Conservation (phyloP, 371 early-diverging fungal species). For the Apophysomyces elegans region DNA sequence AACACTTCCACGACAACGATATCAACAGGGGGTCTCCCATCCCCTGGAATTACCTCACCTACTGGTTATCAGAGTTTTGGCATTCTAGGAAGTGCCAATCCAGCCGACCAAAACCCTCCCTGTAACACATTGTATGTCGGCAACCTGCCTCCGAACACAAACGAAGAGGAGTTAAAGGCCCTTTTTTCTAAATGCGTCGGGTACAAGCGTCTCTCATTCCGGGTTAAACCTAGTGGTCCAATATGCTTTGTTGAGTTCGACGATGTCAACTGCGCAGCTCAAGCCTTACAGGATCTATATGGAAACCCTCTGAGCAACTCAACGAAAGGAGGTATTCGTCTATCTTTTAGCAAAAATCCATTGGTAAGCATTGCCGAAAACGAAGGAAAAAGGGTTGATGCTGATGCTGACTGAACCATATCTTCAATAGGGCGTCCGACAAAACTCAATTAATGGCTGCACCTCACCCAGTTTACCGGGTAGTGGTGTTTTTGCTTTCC, state of each 20-base stretch:
- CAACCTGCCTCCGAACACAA: constrained; percentile 80
- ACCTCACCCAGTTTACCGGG: background rate
- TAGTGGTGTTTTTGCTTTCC: background rate
- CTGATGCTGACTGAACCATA: background rate
- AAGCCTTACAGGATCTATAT: constrained; percentile 79
- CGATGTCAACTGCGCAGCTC: constrained; percentile 78
- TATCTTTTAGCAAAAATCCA: constrained; percentile 92
- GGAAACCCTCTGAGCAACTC: constrained; percentile 80
- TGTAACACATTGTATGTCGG: constrained; percentile 95
- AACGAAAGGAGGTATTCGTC: constrained; percentile 86
- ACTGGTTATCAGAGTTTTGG: constrained; percentile 23
- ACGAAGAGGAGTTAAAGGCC: constrained; percentile 80
- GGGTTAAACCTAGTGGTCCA: constrained; percentile 79
- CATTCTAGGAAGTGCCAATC: constrained; percentile 3
- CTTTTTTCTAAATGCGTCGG: constrained; percentile 79
- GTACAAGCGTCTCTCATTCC: constrained; percentile 85
- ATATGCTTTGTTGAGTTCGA: constrained; percentile 95
- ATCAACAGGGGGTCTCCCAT: constrained; percentile 18
- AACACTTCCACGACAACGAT: constrained; percentile 13
- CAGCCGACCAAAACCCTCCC: constrained; percentile 80
- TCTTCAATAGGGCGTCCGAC: constrained; percentile 14
- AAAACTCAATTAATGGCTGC: constrained; percentile 12
- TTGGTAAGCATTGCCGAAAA: constrained; percentile 30
- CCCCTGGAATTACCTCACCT: constrained; percentile 25
- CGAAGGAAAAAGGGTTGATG: background rate